A percentile compares a stretch with the other conserved stretches of the same genome.
These are phyloP conservation scores for Quercus suber DNA, from an alignment of 306 rosid species.

Conservation along the genomic window DNA sequence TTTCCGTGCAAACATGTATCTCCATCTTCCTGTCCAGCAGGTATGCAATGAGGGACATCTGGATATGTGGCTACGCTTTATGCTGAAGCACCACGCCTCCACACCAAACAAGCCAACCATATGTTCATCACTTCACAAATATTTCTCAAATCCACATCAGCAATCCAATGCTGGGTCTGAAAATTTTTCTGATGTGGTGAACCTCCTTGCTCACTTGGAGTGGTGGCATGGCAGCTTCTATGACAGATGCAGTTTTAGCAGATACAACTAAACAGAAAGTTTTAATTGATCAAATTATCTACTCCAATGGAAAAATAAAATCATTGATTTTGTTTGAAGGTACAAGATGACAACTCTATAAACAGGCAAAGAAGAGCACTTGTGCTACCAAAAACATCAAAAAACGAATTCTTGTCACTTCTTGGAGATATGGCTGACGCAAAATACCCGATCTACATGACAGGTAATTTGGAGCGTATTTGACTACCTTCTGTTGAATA, in stretches of 20 bases:
- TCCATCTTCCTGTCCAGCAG: constrained; percentile 68
- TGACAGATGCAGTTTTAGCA: neutral
- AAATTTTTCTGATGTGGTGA: neutral
- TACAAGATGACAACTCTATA: constrained; percentile 64
- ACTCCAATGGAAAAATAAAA: neutral
- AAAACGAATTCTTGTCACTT: constrained; percentile 51
- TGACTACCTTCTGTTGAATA: constrained; percentile 7
- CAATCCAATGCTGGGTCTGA: neutral
- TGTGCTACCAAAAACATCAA: constrained; percentile 43
- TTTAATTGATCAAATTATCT: neutral
- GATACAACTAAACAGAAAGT: neutral
- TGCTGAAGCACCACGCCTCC: neutral
- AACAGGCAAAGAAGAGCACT: constrained; percentile 65
- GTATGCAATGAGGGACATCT: constrained; percentile 22
- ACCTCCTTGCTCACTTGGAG: neutral
- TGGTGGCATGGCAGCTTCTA: neutral
- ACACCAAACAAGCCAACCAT: neutral
- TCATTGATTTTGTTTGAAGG: constrained; percentile 33
- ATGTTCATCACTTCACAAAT: neutral
- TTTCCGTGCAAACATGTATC: constrained; percentile 76
- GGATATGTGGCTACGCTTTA: neutral
- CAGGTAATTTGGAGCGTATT: constrained; percentile 43
- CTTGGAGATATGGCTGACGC: constrained; percentile 57
- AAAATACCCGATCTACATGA: constrained; percentile 67
- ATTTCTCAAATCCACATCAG: neutral